These are phyloP conservation scores for Botrytis tulipae DNA, from an alignment of 2,329 filamentous ascomycete genomes.

Conservation along the genomic window DNA sequence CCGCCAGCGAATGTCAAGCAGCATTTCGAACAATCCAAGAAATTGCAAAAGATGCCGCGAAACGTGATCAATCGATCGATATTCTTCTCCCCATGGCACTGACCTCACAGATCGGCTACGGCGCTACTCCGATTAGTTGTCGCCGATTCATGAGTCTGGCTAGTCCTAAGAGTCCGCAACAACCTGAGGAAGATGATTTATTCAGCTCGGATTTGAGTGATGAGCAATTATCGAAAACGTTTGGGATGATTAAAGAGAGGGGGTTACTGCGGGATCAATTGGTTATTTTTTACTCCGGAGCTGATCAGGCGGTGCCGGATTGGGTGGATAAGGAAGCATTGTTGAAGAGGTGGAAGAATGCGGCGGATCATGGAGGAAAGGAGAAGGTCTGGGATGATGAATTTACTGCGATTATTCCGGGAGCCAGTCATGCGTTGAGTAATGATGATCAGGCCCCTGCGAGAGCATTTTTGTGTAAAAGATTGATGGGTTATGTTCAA, in stretches of 20 bases:
- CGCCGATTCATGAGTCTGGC: slow-evolving; percentile 47
- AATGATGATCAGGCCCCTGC: slow-evolving; percentile 48
- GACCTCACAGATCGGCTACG: slow-evolving; percentile 37
- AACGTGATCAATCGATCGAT: slow-evolving; percentile 32
- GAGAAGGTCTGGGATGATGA: slow-evolving; percentile 46
- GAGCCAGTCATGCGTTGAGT: slow-evolving; percentile 49
- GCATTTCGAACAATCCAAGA: slow-evolving; percentile 39
- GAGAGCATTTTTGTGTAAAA: slow-evolving; percentile 29
- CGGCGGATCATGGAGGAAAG: slow-evolving; percentile 40
- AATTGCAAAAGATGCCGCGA: slow-evolving; percentile 38
- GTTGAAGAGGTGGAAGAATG: slow-evolving; percentile 44
- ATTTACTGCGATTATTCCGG: slow-evolving; percentile 48
- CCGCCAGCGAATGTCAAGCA: slow-evolving; percentile 27
- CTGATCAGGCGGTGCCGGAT: slow-evolving; percentile 45
- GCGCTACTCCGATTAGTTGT: slow-evolving; percentile 37
- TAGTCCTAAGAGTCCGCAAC: slow-evolving; percentile 46
- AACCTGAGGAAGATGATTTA: slow-evolving; percentile 59
- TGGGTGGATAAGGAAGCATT: slow-evolving; percentile 46
- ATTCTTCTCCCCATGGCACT: slow-evolving; percentile 39
- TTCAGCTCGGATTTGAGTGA: slow-evolving; percentile 61
- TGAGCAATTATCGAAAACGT: slow-evolving; percentile 50
- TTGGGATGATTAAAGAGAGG: slow-evolving; percentile 47
- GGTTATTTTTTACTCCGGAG: slow-evolving; percentile 47
- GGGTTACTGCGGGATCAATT: slow-evolving; percentile 35
- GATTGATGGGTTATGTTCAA: slow-evolving; percentile 25